Evolutionary conservation across 495 filamentous ascomycete genomes (phyloP).

Genomic region (Aeminium ludgeri): DNA sequence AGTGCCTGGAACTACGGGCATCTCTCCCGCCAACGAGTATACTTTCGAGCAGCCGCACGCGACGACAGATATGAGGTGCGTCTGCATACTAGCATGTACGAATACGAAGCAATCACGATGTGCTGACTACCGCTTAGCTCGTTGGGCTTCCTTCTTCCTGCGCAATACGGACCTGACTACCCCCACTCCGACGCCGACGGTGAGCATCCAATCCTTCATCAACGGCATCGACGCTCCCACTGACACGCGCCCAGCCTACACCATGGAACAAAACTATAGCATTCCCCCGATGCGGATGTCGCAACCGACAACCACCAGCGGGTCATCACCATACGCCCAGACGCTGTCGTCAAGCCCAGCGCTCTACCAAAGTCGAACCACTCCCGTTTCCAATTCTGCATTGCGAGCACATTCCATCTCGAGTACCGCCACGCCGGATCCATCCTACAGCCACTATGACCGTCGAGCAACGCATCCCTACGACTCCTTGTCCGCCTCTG

Average conservation of each 20-base stretch:
- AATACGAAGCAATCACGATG: background rate
- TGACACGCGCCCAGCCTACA: slow-evolving; percentile 6
- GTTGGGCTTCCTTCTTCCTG: slow-evolving; percentile 13
- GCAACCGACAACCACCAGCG: slow-evolving; percentile 3
- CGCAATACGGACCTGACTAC: slow-evolving; percentile 10
- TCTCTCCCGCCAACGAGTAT: background rate
- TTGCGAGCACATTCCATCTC: slow-evolving; percentile 4
- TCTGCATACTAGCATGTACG: background rate
- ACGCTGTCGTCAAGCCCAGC: slow-evolving; percentile 11
- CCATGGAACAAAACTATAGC: slow-evolving; percentile 14
- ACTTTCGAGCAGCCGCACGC: slow-evolving; percentile 7
- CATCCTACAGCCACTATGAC: slow-evolving; percentile 2
- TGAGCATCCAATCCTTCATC: slow-evolving; percentile 1
- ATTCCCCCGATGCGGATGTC: slow-evolving; percentile 11
- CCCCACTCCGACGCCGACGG: slow-evolving; percentile 10
- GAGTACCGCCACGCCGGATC: background rate
- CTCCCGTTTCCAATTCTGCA: background rate
- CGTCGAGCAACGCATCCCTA: slow-evolving; percentile 10
- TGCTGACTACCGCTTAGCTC: slow-evolving; percentile 9
- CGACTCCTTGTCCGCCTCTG: slow-evolving; percentile 3
- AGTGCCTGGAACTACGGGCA: slow-evolving; percentile 4
- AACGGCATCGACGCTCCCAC: background rate
- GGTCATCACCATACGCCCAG: slow-evolving; percentile 5
- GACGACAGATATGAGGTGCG: slow-evolving; percentile 16
- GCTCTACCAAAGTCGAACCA: slow-evolving; percentile 6